Conservation (phyloP, 768 basidiomycete species). For the Brasilioporus rufonigricans region DNA sequence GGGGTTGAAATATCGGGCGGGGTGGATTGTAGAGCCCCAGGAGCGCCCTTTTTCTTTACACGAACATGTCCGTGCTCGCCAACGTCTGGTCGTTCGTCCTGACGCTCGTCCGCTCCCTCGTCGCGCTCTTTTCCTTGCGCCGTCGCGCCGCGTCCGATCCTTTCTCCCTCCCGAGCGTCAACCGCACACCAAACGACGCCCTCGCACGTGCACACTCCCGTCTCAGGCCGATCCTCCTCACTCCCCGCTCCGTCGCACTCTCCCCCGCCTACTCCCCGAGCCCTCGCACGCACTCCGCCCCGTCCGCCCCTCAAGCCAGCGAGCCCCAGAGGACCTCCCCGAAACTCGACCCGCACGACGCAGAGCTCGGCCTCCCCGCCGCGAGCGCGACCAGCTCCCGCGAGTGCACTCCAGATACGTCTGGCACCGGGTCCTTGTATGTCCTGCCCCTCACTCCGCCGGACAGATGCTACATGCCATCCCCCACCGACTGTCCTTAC, state of each 20-base stretch:
- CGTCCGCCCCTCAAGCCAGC: conserved; percentile 12
- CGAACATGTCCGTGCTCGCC: conserved; percentile 21
- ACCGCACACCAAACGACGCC: conserved; percentile 3
- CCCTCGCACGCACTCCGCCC: conserved; percentile 10
- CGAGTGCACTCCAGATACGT: conserved; percentile 11
- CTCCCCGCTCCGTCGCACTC: conserved; percentile 9
- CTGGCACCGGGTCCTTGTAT: background rate
- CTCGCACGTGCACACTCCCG: conserved; percentile 12
- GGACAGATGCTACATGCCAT: conserved; percentile 19
- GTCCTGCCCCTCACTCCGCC: conserved; percentile 25
- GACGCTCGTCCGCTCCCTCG: conserved; percentile 29
- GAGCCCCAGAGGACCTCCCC: conserved; percentile 17
- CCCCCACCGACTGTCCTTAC: conserved; percentile 22
- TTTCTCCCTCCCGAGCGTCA: conserved; percentile 4
- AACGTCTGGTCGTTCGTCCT: conserved; percentile 23
- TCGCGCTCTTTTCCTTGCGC: conserved; percentile 18
- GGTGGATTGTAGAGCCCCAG: background rate
- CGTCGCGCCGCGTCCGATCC: conserved; percentile 16
- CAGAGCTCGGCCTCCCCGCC: conserved; percentile 13
- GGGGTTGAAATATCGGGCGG: conserved; percentile 6
- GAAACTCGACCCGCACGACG: conserved; percentile 12
- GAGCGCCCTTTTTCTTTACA: background rate
- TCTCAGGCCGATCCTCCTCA: conserved; percentile 23
- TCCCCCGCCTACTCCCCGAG: background rate
- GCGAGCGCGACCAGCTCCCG: background rate